Conservation (phyloP, 169 alveolate genomes). For the Eimeria maxima region DNA sequence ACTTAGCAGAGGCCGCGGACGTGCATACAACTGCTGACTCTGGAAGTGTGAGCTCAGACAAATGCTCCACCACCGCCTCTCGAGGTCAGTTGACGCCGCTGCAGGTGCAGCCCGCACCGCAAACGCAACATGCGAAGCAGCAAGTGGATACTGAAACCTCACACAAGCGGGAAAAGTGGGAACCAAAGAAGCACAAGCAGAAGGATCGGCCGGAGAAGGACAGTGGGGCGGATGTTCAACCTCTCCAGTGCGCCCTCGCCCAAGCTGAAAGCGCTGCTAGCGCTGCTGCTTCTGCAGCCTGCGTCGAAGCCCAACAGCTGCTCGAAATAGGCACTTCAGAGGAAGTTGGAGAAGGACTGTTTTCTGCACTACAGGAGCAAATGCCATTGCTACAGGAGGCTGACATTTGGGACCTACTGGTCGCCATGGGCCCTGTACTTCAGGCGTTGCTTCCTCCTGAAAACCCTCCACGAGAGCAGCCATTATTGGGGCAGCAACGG, state of each 20-base stretch:
- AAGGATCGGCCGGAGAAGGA: neutral
- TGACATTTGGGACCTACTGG: conserved; percentile 37
- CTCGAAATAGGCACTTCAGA: conserved; percentile 25
- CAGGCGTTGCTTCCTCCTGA: conserved; percentile 41
- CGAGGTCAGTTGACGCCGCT: neutral
- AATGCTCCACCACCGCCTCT: neutral
- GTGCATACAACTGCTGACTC: neutral
- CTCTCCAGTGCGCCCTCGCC: neutral
- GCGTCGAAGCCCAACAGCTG: conserved; percentile 48
- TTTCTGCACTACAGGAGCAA: conserved; percentile 38
- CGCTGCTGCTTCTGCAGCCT: conserved; percentile 51
- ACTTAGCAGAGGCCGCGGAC: conserved; percentile 44
- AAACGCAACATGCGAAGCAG: neutral
- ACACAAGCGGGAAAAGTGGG: neutral
- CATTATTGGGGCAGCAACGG: neutral
- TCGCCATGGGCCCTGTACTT: conserved; percentile 54
- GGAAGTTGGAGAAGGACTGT: neutral
- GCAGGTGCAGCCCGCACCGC: neutral
- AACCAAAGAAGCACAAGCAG: neutral
- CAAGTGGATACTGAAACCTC: neutral
- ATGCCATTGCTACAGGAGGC: neutral
- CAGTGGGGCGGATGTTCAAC: conserved; percentile 6
- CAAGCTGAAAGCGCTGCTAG: conserved; percentile 11
- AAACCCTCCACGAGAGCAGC: neutral
- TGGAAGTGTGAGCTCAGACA: neutral